A percentile compares a stretch with the other conserved stretches of the same genome.
These are phyloP conservation scores for Dictyostelium purpureum DNA, from an alignment of 78 protist species.

Conservation along the genomic window DNA sequence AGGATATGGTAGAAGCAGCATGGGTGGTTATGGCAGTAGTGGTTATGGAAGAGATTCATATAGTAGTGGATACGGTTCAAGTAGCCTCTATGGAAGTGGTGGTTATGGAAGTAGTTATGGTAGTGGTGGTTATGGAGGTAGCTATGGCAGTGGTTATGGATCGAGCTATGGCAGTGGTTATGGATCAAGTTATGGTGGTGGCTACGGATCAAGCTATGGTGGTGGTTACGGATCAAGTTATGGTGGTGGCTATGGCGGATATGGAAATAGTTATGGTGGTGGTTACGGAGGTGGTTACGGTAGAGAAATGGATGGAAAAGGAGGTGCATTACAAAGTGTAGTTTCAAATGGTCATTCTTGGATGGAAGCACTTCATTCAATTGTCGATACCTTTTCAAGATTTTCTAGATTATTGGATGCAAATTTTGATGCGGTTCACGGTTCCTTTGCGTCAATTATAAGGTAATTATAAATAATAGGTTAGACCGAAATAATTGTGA, in stretches of 20 bases:
- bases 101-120: constrained; percentile 46
- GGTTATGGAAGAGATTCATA: constrained; percentile 22
- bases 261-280: not conserved
- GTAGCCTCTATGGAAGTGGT: constrained; percentile 27
- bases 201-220: not conserved
- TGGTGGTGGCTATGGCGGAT: not conserved
- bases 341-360: constrained; percentile 19
- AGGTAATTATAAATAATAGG: not conserved
- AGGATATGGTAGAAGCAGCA: not conserved
- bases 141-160: not conserved
- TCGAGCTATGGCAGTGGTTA: not conserved
- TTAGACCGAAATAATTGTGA: not conserved
- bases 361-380: not conserved
- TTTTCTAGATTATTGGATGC: constrained; percentile 31
- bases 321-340: constrained; percentile 7
- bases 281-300: constrained; percentile 11
- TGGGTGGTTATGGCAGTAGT: constrained; percentile 4
- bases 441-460: constrained; percentile 53
- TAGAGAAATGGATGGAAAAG: not conserved
- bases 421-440: constrained; percentile 78
- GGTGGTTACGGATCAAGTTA: not conserved
- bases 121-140: constrained; percentile 20
- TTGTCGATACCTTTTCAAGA: not conserved
- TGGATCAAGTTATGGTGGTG: not conserved
- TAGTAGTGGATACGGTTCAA: constrained; percentile 30